Evolutionary conservation across 306 rosid species (phyloP).

Genomic region (Dicorynia guianensis): DNA sequence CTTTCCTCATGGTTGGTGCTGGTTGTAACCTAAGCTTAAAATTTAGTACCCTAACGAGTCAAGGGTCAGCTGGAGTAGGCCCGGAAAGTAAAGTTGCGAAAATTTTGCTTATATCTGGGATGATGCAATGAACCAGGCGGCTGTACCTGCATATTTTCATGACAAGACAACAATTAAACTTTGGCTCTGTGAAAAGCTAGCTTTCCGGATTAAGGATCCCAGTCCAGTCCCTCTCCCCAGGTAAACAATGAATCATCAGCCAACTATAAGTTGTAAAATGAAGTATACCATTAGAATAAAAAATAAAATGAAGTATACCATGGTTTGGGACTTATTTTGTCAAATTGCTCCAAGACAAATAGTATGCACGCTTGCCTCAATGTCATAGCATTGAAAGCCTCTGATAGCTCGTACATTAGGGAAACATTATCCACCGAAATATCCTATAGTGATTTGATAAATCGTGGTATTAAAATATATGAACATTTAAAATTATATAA

Average conservation of each 20-base stretch:
- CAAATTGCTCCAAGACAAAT: constrained; percentile 64
- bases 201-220: not conserved
- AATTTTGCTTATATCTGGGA: constrained; percentile 49
- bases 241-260: not conserved
- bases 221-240: no score
- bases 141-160: constrained; percentile 50
- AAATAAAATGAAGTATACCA: constrained; percentile 57
- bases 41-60: not conserved
- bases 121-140: constrained; percentile 39
- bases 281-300: constrained; percentile 70
- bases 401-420: constrained; percentile 59
- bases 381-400: constrained; percentile 65
- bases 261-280: not conserved
- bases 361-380: constrained; percentile 65
- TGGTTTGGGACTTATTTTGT: constrained; percentile 50
- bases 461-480: constrained; percentile 18
- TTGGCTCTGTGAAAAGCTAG: not conserved
- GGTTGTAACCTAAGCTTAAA: no score
- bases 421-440: constrained; percentile 60
- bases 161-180: constrained; percentile 2
- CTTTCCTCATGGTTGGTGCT: not conserved
- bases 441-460: constrained; percentile 48
- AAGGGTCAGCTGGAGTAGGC: constrained; percentile 23
- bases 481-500: not conserved
- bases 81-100: constrained; percentile 49